Evolutionary conservation across 225 moss, liverwort and hornwort genomes (phyloP).

Genomic region (Straminergon stramineum): DNA sequence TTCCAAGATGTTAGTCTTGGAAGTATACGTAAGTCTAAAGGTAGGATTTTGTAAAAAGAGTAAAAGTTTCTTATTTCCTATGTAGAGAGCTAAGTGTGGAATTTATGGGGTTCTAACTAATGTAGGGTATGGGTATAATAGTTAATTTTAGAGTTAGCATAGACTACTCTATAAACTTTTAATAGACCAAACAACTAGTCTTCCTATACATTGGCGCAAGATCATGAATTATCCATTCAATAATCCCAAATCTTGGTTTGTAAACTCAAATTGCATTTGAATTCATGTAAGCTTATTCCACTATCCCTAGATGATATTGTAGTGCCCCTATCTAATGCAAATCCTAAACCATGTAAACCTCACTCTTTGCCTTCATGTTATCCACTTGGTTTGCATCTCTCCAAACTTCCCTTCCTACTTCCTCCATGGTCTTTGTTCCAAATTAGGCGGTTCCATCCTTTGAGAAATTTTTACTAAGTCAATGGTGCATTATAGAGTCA

Average conservation of each 20-base stretch:
- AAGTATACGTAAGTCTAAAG: neutral
- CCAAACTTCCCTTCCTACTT: neutral
- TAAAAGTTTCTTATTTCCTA: neutral
- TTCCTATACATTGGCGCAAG: rapidly evolving
- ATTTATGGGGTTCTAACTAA: too few relatives aligned
- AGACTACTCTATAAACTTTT: neutral
- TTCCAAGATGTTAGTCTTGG: neutral
- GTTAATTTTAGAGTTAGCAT: neutral
- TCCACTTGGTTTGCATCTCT: neutral
- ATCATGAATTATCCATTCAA: neutral
- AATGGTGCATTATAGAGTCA: neutral
- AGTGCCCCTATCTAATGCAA: neutral
- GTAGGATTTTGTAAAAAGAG: neutral
- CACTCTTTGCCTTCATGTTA: neutral
- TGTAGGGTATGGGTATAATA: neutral
- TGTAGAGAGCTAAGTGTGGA: neutral
- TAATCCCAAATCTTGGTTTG: neutral
- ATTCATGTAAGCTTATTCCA: rapidly evolving
- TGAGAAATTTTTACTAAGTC: neutral
- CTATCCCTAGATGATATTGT: rapidly evolving
- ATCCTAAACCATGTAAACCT: neutral
- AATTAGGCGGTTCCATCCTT: rapidly evolving
- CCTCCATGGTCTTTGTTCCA: rapidly evolving
- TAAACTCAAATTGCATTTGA: neutral
- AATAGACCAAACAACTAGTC: neutral